Conservation (phyloP, 2,329 filamentous ascomycete species). For the Claviceps arundinis region DNA sequence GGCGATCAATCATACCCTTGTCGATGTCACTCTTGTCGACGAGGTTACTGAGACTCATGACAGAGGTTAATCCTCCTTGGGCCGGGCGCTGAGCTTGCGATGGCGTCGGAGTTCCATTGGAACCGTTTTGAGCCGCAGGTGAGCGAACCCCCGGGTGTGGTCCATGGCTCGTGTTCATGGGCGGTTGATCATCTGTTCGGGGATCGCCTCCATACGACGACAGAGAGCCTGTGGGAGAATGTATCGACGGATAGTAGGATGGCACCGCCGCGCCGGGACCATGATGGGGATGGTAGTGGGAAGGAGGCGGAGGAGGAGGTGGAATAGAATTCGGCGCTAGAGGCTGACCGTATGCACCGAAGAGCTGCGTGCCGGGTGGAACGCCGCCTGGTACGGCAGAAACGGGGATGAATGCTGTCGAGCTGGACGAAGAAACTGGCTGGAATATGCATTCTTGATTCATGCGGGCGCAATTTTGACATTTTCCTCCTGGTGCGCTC, state of each 20-base stretch:
- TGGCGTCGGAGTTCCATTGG: slow-evolving; percentile 23
- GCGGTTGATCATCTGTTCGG: slow-evolving; percentile 18
- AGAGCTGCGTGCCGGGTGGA: slow-evolving; percentile 41
- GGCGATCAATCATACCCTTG: slow-evolving; percentile 38
- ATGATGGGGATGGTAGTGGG: slow-evolving; percentile 8
- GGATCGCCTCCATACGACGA: slow-evolving; percentile 23
- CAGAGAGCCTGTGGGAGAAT: slow-evolving; percentile 31
- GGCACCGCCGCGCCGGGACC: slow-evolving; percentile 18
- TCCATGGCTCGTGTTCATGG: slow-evolving; percentile 13
- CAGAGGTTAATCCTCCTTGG: slow-evolving; percentile 20
- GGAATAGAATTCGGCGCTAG: slow-evolving; percentile 24
- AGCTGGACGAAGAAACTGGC: slow-evolving; percentile 41
- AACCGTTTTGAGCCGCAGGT: slow-evolving; percentile 22
- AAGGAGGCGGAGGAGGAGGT: slow-evolving; percentile 4
- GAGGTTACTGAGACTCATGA: slow-evolving; percentile 40
- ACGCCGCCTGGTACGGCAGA: slow-evolving; percentile 45
- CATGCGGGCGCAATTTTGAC: slow-evolving; percentile 47
- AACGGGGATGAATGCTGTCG: slow-evolving; percentile 45
- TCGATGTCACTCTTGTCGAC: slow-evolving; percentile 42
- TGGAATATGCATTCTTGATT: slow-evolving; percentile 50
- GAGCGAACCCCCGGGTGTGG: slow-evolving; percentile 21
- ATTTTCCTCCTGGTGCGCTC: slow-evolving; percentile 44
- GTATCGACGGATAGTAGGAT: slow-evolving; percentile 28
- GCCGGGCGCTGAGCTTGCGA: slow-evolving; percentile 13
- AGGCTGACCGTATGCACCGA: slow-evolving; percentile 44